Percentiles rank a stretch among this genome's conserved stretches.
Evolutionary conservation across 148 eudicot genomes (phyloP).

Genomic region (Rhododendron ovatum): DNA sequence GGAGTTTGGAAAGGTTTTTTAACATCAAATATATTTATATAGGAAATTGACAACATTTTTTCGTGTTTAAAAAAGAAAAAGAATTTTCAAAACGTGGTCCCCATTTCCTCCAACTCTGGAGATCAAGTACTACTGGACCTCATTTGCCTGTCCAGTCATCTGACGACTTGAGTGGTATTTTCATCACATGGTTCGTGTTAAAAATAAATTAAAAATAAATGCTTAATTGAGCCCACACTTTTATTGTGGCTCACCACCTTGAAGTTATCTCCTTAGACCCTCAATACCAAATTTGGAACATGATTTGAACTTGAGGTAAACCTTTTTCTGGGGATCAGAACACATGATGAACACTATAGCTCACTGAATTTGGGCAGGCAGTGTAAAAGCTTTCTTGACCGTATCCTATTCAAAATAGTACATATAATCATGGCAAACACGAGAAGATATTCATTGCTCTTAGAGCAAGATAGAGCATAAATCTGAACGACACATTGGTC

Average conservation of each 20-base stretch:
- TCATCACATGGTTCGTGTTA: neutral
- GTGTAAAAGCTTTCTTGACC: neutral
- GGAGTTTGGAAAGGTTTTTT: too few species aligned
- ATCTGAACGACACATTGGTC: too few species aligned
- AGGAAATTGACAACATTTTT: too few species aligned
- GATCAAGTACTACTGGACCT: neutral
- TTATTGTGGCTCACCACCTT: neutral
- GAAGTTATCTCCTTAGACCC: neutral
- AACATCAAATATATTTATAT: too few species aligned
- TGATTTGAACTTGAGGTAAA: too few species aligned
- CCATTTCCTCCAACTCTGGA: neutral
- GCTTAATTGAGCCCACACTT: neutral
- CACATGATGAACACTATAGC: neutral
- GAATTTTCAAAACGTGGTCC: neutral
- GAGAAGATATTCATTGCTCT: neutral
- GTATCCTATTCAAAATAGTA: neutral
- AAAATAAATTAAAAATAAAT: neutral
- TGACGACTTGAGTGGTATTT: neutral
- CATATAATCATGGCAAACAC: neutral
- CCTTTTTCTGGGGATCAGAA: too few species aligned
- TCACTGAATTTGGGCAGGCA: neutral
- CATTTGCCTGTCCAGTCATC: neutral
- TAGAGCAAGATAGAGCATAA: too few species aligned
- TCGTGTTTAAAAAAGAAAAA: too few species aligned
- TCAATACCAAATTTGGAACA: neutral